phyloP scores from a whole-genome alignment of 345 rosid genomes.

The Linum trigynum region DNA sequence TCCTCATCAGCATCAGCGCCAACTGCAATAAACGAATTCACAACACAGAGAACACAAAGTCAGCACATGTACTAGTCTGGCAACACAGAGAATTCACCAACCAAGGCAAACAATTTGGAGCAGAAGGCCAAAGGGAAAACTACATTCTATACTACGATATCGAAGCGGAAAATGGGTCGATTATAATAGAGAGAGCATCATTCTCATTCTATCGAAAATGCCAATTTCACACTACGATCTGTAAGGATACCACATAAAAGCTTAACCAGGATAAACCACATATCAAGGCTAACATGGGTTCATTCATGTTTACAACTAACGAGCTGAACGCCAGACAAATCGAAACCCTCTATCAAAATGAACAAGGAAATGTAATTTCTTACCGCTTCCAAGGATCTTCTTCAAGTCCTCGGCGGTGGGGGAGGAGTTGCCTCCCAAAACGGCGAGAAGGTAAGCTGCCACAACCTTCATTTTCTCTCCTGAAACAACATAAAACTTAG shows the following conservation, averaged over 20 bases:
- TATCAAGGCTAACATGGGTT: too few relatives aligned
- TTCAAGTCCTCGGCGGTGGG: slow-evolving; percentile 53
- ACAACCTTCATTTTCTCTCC: slow-evolving; percentile 57
- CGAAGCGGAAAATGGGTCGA: too few relatives aligned
- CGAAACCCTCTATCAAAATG: background rate
- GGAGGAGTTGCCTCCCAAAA: slow-evolving; percentile 49
- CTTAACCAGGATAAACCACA: too few relatives aligned
- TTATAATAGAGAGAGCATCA: too few relatives aligned
- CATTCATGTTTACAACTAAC: too few relatives aligned
- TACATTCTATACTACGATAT: background rate
- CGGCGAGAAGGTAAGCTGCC: slow-evolving; percentile 69
- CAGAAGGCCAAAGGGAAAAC: background rate
- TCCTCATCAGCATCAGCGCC: slow-evolving; percentile 64
- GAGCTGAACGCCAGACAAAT: background rate
- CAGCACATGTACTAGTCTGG: background rate
- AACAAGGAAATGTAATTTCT: background rate
- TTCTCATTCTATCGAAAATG: too few relatives aligned
- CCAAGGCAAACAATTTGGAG: too few relatives aligned
- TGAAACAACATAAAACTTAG: background rate
- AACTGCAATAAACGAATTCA: slow-evolving; percentile 25
- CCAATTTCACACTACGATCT: too few relatives aligned
- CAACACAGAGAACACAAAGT: background rate
- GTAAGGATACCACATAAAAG: too few relatives aligned
- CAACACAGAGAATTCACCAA: too few relatives aligned
- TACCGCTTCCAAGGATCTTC: slow-evolving; percentile 60